Evolutionary conservation across 2,329 filamentous ascomycete genomes (phyloP), one percentile per base, ranked within the genome.

Genomic region (Aspergillus sp.): DNA sequence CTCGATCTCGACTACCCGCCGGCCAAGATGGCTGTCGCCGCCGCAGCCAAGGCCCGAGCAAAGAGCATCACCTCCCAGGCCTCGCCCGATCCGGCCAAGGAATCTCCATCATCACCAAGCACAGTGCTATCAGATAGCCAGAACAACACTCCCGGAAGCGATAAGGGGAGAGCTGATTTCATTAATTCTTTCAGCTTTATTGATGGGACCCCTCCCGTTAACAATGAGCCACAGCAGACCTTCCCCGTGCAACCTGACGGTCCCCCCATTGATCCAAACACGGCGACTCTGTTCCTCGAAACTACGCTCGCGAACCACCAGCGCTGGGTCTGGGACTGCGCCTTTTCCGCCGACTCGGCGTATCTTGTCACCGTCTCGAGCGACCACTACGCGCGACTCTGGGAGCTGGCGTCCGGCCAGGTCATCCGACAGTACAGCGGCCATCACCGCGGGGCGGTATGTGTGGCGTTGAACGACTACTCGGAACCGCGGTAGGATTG

Each of bases 241-340:
- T 70, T 75, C 58, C 65, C 67, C 20, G 60, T 67, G 25, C 64
- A 70, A 44, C 70, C 69, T 1, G 72, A 71, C 50, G 71, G 69
- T 2, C 71, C 71, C 13, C 73, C 71, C 40, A 73, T 75, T 60
- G 65, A 75, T 58, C 65, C 72, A 45, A 60, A 70, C 67, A 65
- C 74, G 68, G 7, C 83, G 80, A 70, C 87, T 79, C 40, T 94
- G 62, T 88, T 87, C 9, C 82, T 96, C 17, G 89, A 96, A 72
- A 91, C 91, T 2, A 95, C 91, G 1, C 82, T 97, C 1, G 88
- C 88, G 19, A 90, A 89, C 50, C 92, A 97, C 73, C 92, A 97
- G 75, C 86, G 92, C 49, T 97, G 92, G 92, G 92, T 97, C 1
- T 97, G 92, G 92, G 92, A 97, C 71, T 97, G 92, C 66, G 92